Evolutionary conservation across 768 basidiomycete species (phyloP), one percentile per base, ranked within the genome.

Genomic region (Russula earlei): DNA sequence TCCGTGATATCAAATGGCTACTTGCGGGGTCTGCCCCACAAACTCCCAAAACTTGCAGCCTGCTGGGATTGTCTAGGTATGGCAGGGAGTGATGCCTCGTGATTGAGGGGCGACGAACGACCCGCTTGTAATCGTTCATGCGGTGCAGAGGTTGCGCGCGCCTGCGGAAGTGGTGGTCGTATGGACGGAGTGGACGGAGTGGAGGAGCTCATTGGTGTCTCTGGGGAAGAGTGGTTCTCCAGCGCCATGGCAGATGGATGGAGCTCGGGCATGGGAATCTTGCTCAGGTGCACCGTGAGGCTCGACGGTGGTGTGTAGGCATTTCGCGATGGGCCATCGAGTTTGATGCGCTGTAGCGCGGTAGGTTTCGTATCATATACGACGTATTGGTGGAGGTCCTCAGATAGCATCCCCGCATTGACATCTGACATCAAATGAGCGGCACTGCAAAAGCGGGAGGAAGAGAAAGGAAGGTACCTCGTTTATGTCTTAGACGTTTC

Each of bases 201-300:
- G 17, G n/a, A n/a, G n/a, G n/a, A n/a, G n/a, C 22, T 34, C 12
- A 29, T 22, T 2, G 31, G 37, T 8, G 5, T 6, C 20, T 15
- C 33, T 15, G 38, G 34, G 5, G 49, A 29, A 2, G 37, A 15
- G 6, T 17, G 52, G 12, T 64, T 37, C 51, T 70, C 67, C n/a
- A 68, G 63, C 37, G 60, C 59, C 4, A 52, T 55, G 29, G 73
- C 64, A 57, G 75, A 77, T 3, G 86, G 85, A 63, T 78, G 77
- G 15, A 92, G 76, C 66, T 92, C 89, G 0, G 88, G 89, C 81
- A 92, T 91, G 14, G 83, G 74, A 46, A 92, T 89, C 74, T 91
- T 91, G 74, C 87, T 88, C 17, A 92, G 69, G 67, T 91, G 88
- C 1, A 91, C 75, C 0, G 75, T 77, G 0, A 92, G 74, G 58